Evolutionary conservation across 78 protist species (phyloP), one percentile per base, ranked within the genome.

Genomic region (Goniomonas avonlea): DNA sequence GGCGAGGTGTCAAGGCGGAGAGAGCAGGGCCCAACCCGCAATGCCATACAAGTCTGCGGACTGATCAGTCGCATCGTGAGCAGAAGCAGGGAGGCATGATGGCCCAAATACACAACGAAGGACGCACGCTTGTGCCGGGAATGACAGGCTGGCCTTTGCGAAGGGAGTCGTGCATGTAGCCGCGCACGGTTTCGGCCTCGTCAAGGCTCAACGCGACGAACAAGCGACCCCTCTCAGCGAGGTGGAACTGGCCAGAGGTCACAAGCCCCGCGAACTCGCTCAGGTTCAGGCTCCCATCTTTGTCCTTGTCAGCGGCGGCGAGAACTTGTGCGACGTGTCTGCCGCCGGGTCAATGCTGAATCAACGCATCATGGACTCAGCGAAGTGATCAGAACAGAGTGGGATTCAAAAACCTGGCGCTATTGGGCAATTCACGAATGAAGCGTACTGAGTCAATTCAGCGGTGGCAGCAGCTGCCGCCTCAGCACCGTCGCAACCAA

Each of bases 151-250:
- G n/a, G n/a, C n/a, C n/a, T n/a, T n/a, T n/a, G n/a, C n/a, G n/a
- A n/a, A n/a, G n/a, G 25, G 53, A 9, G 53, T 15, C 25, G 53
- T 45, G 53, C 53, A 68, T 68, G 58, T 25, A 13, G 38, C 41
- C 75, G 29, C 87, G 83, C 25, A 88, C 65, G 20, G 80, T 53
- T 61, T 88, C 89, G 31, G 86, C 92, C 75, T 88, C 92, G n/a
- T 81, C 85, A 13, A 88, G 82, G 21, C 87, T 61, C 41, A 88
- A n/a, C 20, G 76, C 75, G 40, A 79, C 83, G 32, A 20, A 39
- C 38, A 20, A 68, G 29, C 75, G 48, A 18, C 13, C 31, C 59
- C 25, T n/a, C 27, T 68, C 59, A 35, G 43, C 75, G 41, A 38
- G 15, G 7, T 63, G 32, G 71, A 63, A 37, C 71, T 63, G 71